Evolutionary conservation across 2,329 filamentous ascomycete genomes (phyloP), one percentile per base, ranked within the genome.

Genomic region (Davidsoniella australis): DNA sequence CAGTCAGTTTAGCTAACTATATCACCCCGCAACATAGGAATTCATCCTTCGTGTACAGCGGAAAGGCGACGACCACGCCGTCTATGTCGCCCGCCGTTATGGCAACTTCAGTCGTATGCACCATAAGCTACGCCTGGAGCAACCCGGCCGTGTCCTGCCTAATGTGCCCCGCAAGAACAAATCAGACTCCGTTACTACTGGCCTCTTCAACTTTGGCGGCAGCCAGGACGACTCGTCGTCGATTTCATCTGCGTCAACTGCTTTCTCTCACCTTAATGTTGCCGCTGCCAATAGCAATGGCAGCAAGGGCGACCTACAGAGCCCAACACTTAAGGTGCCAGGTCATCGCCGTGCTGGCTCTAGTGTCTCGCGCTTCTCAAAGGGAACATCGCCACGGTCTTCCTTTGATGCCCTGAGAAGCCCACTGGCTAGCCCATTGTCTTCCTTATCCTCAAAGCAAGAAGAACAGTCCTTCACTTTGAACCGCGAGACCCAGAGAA

Each of bases 131-230:
- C 79, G 84, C 36, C 76, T 80, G 10, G 91, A 98, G 64, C 71
- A 96, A 48, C 91, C 91, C 0, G 91, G 91, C 16, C 94, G 93
- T 59, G 76, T 94, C 5, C 70, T 98, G 2, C 85, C 88, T 9
- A 77, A 86, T 1, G 67, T 96, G 45, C 91, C 91, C 1, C 81
- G 81, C 61, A 96, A 96, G 73, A 95, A 95, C 64, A 94, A 89
- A 64, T 75, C 80, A 17, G 80, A 80, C 55, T 80, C 79, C 1
- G 79, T 80, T 2, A 69, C 82, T 5, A 71, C 75, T 1, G 70
- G 68, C 23, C 61, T 82, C 18, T 64, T 80, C 9, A 62, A 66
- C 9, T 59, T 76, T 53, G 68, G 66, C 39, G 74, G 71, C 29
- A 75, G 78, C 55, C 82, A 86, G 54, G 84, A 85, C 40, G 85